Evolutionary conservation across 192 early-diverging fungal species (phyloP), one percentile per base, ranked within the genome.

Genomic region (Backusella parvicylindrica): DNA sequence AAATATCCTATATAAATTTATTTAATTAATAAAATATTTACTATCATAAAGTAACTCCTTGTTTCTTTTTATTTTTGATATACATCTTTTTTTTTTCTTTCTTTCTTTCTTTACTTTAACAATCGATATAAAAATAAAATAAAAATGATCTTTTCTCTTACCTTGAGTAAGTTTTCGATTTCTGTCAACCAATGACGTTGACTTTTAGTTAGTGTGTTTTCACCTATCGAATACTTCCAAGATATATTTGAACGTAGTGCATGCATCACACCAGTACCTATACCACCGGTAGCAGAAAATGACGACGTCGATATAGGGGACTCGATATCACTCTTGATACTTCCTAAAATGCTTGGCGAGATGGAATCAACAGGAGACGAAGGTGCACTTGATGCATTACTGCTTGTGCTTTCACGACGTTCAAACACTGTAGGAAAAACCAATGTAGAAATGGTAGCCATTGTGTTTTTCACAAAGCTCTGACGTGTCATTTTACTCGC

Each of bases 391-490:
- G 33, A 70, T 30, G 26, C 15, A 47, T 38, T 69, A 16, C 68
- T 70, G 23, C 18, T 43, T 35, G 26, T 30, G 16, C 35, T 37
- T 2, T 33, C 32, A 2, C 66, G 32, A 11, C 66, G 31, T 33
- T 68, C 36, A 21, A 23, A 35, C 11, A 8, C 3, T n/a, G 18
- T n/a, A 37, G 66, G 66, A 26, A 68, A 68, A 0, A 68, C 66
- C n/a, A 68, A 13, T 36, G 66, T 8, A 37, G 28, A 16, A 16
- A 70, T 47, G 11, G 68, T 70, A 30, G 38, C 68, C 67, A 93
- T 89, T 0, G 92, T 94, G 43, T 94, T 94, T 53, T 88, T 84
- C n/a, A 91, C 83, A 77, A 93, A 94, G 28, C 86, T 84, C 18
- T 88, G 89, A 47, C 86, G 82, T 9, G 91, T 87, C 92, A 97